Evolutionary conservation across 345 rosid genomes (phyloP).

Genomic region (Kernera saxatilis): DNA sequence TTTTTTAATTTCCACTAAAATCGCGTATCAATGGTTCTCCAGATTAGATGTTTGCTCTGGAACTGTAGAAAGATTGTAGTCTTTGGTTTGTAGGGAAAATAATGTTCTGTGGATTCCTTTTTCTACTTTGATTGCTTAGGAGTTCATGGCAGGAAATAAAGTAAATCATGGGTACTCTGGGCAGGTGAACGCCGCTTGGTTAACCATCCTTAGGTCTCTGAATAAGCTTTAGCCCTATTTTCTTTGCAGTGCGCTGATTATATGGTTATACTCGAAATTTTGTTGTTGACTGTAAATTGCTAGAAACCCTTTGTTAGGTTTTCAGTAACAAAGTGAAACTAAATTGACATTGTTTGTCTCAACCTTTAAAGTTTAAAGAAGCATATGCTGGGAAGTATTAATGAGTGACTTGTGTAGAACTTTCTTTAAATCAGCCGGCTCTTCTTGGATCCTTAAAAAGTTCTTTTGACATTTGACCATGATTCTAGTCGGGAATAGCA

Average conservation of each 20-base stretch:
- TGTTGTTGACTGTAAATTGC: neutral
- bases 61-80: neutral
- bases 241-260: neutral
- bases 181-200: neutral
- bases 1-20: neutral
- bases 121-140: neutral
- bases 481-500: slow-evolving; percentile 16
- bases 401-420: neutral
- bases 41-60: neutral
- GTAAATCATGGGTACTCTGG: neutral
- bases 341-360: neutral
- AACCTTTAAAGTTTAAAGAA: neutral
- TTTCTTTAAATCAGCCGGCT: neutral
- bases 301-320: neutral
- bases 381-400: neutral
- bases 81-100: neutral
- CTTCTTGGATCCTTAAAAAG: slow-evolving; percentile 6
- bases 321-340: neutral
- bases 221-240: neutral
- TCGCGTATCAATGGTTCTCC: neutral
- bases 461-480: slow-evolving; percentile 13
- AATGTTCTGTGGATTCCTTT: neutral
- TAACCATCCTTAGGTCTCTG: neutral
- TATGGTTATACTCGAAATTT: neutral
- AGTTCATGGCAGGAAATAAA: neutral